These are phyloP conservation scores for Fusarium gaditjirri DNA, from an alignment of 2,329 filamentous ascomycete species.

Conservation along the genomic window DNA sequence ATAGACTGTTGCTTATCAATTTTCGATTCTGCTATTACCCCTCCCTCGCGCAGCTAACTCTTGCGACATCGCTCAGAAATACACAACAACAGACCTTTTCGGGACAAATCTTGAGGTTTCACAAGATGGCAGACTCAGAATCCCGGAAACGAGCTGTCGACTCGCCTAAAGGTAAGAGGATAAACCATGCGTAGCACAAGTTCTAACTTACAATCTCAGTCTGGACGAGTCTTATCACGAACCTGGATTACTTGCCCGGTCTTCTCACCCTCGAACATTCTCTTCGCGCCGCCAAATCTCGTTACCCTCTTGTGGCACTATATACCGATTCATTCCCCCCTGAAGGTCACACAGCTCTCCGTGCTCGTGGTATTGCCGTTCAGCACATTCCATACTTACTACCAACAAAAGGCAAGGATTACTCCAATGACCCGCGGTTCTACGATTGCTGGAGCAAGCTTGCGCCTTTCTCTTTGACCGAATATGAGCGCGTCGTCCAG, in stretches of 20 bases:
- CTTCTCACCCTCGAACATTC: slow-evolving; percentile 84
- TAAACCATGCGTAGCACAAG: not conserved
- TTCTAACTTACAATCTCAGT: slow-evolving; percentile 60
- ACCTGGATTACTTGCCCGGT: slow-evolving; percentile 82
- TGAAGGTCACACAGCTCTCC: slow-evolving; percentile 75
- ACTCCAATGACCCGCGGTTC: slow-evolving; percentile 82
- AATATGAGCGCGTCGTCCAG: slow-evolving; percentile 84
- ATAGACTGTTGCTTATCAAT: not conserved
- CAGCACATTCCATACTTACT: slow-evolving; percentile 79
- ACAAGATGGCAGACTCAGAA: slow-evolving; percentile 37
- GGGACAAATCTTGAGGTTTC: not conserved
- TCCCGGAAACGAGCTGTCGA: slow-evolving; percentile 49
- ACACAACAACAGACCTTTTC: not conserved
- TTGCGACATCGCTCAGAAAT: not conserved
- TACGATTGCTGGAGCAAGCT: slow-evolving; percentile 93
- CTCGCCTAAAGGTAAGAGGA: slow-evolving; percentile 51
- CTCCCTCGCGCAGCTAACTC: slow-evolving; percentile 18
- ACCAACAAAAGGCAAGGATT: slow-evolving; percentile 73
- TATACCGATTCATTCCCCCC: slow-evolving; percentile 82
- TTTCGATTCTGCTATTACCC: slow-evolving; percentile 5
- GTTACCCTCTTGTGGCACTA: slow-evolving; percentile 83
- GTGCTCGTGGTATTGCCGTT: slow-evolving; percentile 73
- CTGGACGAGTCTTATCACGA: slow-evolving; percentile 90
- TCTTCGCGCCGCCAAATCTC: slow-evolving; percentile 70
- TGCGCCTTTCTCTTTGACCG: slow-evolving; percentile 77